Base-by-base conservation (phyloP, 331 rosid species). In the Acacia pycnantha region DNA sequence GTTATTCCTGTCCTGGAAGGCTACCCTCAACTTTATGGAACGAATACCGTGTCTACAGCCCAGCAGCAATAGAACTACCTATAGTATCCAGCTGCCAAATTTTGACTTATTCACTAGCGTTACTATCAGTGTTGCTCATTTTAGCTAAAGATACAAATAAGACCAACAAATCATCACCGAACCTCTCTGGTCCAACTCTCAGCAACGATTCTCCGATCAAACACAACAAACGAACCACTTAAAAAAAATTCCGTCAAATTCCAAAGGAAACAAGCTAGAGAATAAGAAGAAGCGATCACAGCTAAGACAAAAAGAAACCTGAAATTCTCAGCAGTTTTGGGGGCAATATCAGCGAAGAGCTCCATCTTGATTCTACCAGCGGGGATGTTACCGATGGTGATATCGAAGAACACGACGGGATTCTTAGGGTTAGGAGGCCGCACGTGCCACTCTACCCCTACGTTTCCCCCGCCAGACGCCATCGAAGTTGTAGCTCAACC, bases 361-460 rank as follows among this genome's bases (percentile, higher is more conserved):
- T 95, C 99, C 99, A 95, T 93, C 92, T 93, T 93, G 92, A 95
- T 95, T 75, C 99, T 94, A 47, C 99, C 99, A 0, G 98, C 98
- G 0, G 99, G 94, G 18, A 95, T 90, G 85, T 89, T 89, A 58
- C 99, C 99, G 89, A 95, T 95, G 84, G 98, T 95, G 59, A 95
- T 85, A 86, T 95, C 97, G 88, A 95, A 95, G 94, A 95, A 95
- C 33, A 95, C 98, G 81, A 95, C 81, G 2, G 99, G 99, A 81
- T 95, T 95, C 88, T 95, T 95, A 65, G 97, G 97, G 98, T 95
- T 95, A 0, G 97, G 93, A 79, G 99, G 99, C 35, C 99, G 88
- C 81, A 88, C 96, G 84, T 95, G 98, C 98, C 98, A 95, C 84
- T 95, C 98, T 29, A 95, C 98, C 14, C 92, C 87, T 4, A 81